phyloP scores from a whole-genome alignment of 164 flowering plant species.

The Dillenia turbinata region DNA sequence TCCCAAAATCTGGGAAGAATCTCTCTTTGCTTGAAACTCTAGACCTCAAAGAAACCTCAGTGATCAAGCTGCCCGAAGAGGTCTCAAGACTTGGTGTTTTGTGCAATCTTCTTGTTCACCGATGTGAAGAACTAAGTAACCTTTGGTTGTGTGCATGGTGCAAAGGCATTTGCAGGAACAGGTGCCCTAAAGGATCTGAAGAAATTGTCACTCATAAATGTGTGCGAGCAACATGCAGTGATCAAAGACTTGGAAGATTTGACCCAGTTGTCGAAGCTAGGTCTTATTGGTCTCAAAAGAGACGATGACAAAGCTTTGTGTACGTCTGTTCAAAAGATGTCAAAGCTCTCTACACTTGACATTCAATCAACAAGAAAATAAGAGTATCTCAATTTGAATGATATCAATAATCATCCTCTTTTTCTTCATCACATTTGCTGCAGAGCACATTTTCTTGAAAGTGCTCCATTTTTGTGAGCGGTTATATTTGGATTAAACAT shows the following conservation, averaged over 20 bases:
- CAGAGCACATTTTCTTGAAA: too few species aligned
- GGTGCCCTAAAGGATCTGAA: conserved; percentile 9
- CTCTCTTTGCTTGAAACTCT: conserved; percentile 24
- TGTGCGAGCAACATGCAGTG: background rate
- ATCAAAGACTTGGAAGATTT: conserved; percentile 11
- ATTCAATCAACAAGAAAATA: too few species aligned
- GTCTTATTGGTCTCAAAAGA: conserved; percentile 2
- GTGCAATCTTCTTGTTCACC: conserved; percentile 8
- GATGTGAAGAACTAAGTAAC: background rate
- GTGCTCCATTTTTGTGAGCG: too few species aligned
- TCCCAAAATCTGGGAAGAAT: conserved; percentile 27
- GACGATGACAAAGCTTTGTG: conserved; percentile 10
- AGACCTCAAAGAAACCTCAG: conserved; percentile 23
- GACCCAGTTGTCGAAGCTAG: conserved; percentile 12
- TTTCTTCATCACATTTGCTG: too few species aligned
- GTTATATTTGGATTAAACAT: too few species aligned
- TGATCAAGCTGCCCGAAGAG: conserved; percentile 16
- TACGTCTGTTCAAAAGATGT: conserved; percentile 10
- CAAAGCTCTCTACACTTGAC: too few species aligned
- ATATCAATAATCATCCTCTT: too few species aligned
- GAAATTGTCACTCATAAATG: conserved; percentile 12
- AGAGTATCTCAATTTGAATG: too few species aligned
- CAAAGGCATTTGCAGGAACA: conserved; percentile 10
- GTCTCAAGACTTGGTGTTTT: conserved; percentile 16
- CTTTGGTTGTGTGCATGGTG: conserved; percentile 4